These are phyloP conservation scores for Lithospermum erythrorhizon DNA, from an alignment of 257 asterid genomes.

Conservation along the genomic window DNA sequence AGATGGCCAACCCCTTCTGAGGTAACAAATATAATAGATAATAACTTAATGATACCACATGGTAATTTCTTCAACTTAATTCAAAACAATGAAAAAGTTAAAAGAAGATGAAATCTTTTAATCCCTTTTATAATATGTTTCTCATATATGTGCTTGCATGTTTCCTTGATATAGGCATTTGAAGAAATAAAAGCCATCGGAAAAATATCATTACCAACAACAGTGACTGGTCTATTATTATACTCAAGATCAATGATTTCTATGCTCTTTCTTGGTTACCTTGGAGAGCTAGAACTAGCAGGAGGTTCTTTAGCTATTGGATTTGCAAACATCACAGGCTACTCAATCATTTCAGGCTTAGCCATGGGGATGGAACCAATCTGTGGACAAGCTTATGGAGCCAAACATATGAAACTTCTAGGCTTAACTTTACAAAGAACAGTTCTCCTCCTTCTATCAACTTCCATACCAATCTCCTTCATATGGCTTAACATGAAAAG, in stretches of 20 bases:
- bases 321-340: conserved; percentile 86
- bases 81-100: conserved; percentile 11
- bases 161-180: conserved; percentile 32
- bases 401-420: conserved; percentile 74
- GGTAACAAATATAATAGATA: conserved; percentile 42
- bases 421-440: conserved; percentile 89
- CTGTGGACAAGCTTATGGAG: conserved; percentile 93
- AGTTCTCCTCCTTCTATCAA: conserved; percentile 58
- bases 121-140: conserved; percentile 5
- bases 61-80: too few relatives aligned
- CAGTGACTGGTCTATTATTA: conserved; percentile 60
- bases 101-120: not conserved
- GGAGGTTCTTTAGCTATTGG: conserved; percentile 93
- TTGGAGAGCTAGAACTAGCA: conserved; percentile 86
- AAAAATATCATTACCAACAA: conserved; percentile 73
- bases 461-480: conserved; percentile 67
- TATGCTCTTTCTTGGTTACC: conserved; percentile 82
- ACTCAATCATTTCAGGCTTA: conserved; percentile 88
- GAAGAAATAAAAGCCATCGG: conserved; percentile 79
- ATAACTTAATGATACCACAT: conserved; percentile 33
- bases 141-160: not conserved
- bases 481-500: conserved; percentile 77
- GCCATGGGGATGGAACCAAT: conserved; percentile 99
- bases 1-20: conserved; percentile 68
- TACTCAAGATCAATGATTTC: conserved; percentile 92